Evolutionary conservation across 768 basidiomycete genomes (phyloP).

Genomic region (Tulasnella sp.): DNA sequence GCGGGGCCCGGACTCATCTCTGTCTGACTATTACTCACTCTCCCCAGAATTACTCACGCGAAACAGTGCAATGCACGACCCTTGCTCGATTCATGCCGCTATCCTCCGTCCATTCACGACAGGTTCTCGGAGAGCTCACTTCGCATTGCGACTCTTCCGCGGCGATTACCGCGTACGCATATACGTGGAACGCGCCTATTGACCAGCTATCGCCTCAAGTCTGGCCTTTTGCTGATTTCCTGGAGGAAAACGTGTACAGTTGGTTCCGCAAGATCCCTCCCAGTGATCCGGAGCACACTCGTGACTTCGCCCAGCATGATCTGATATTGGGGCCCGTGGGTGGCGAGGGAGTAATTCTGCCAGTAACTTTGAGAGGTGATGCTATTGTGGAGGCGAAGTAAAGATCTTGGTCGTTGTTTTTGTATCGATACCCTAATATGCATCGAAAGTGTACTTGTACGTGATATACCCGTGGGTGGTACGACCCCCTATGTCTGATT

Average conservation of each 20-base stretch:
- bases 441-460: not conserved
- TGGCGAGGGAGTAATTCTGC: slow-evolving; percentile 9
- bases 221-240: slow-evolving; percentile 80
- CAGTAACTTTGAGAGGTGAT: not conserved
- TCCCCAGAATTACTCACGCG: slow-evolving; percentile 68
- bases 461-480: not conserved
- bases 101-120: not conserved
- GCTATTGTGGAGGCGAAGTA: not conserved
- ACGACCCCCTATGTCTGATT: not conserved
- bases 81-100: slow-evolving; percentile 43
- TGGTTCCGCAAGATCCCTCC: slow-evolving; percentile 49
- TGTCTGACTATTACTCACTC: not conserved
- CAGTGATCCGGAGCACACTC: slow-evolving; percentile 41
- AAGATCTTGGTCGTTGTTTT: not conserved
- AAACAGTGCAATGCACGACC: slow-evolving; percentile 52
- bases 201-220: slow-evolving; percentile 50
- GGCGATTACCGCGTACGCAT: slow-evolving; percentile 58
- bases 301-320: slow-evolving; percentile 50
- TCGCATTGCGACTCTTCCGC: slow-evolving; percentile 35
- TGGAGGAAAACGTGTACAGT: slow-evolving; percentile 67
- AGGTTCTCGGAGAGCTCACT: slow-evolving; percentile 23
- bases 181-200: slow-evolving; percentile 56
- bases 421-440: no score
- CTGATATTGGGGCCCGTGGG: slow-evolving; percentile 34
- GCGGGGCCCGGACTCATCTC: not conserved